Evolutionary conservation across 2,329 filamentous ascomycete genomes (phyloP), one percentile per base, ranked within the genome.

Genomic region (Monosporascus sp.): DNA sequence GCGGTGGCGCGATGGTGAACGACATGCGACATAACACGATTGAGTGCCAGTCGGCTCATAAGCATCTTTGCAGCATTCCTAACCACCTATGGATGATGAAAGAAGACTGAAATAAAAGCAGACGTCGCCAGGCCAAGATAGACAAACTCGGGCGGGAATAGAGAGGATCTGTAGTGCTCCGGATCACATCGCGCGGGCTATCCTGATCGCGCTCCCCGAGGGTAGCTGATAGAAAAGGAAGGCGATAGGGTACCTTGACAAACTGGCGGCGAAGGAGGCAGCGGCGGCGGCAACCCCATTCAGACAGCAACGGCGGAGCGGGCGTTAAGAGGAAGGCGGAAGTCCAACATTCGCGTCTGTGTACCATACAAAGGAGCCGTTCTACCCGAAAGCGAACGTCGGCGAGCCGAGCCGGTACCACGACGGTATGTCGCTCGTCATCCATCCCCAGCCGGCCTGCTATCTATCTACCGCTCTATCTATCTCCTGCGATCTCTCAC

Each of bases 301-400:
- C 31, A 4, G 20, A 17, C 11, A 44, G 11, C 49, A 26, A 7
- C n/a, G 20, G 27, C 50, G 37, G 40, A 17, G 19, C 24, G 3
- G 38, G 19, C 7, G 26, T 27, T 8, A 58, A 55, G 50, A 51
- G 54, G n/a, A 58, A 58, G 37, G 57, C 57, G 3, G 37, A 27
- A 27, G 11, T 50, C 49, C 26, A 24, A 52, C 7, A 51, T 55
- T 45, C 48, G 31, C 14, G 49, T 60, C 7, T 60, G 58, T 22
- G 27, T 54, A 11, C 54, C 57, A 38, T 60, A 56, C 47, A 51
- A 51, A 56, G 27, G 37, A 52, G 6, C 37, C 58, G 14, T 58
- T 57, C 37, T 47, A 57, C 27, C 37, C 51, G 24, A 51, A 56
- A 14, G 58, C 57, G 2, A 60, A 59, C n/a, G 7, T 26, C 17